Base-by-base conservation (phyloP, 1,284 basidiomycete species). In the Irpex sp. region DNA sequence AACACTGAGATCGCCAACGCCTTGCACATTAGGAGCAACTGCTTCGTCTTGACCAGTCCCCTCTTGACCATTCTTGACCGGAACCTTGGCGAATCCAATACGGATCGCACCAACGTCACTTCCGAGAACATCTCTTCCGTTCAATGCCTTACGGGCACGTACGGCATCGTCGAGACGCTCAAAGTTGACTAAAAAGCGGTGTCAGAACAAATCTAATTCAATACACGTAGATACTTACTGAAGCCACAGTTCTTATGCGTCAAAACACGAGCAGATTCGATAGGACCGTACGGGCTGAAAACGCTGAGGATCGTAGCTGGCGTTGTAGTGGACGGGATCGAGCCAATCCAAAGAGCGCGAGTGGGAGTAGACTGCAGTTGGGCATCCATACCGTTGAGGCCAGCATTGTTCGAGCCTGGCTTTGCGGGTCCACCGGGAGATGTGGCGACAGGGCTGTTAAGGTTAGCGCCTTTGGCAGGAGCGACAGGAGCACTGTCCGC, bases 231-330 rank as follows among this genome's bases (percentile, higher is more conserved):
- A 21, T 36, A 34, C 91, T 73, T 65, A 93, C 90, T 93, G 79
- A 95, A 96, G 55, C 94, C 96, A 74, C 93, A 98, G 74, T 96
- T 96, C 80, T 99, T 99, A 81, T 97, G 95, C 2, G 94, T 95
- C 70, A 99, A 80, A 6, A 98, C 95, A 60, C 97, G 83, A 9
- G 96, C 96, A 58, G 94, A 97, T 78, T 99, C 97, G 67, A 99
- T 97, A 1, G 96, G 92, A 0, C 97, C 97, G 72, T 96, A 99
- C 9, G 96, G 95, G 70, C 94, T 94, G 75, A 99, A 99, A 21
- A 93, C 91, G 69, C 91, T 93, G 58, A 98, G 78, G 64, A 99
- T 92, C 0, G 93, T 96, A 3, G 93, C 92, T 9, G 96, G 93
- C 3, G 94, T 97, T 4, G 95, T 97, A 0, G 93, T 92, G 4